A percentile compares a stretch with the other conserved stretches of the same genome.
These are phyloP conservation scores for Crucibulum laeve DNA, from an alignment of 768 basidiomycete species.

Conservation along the genomic window DNA sequence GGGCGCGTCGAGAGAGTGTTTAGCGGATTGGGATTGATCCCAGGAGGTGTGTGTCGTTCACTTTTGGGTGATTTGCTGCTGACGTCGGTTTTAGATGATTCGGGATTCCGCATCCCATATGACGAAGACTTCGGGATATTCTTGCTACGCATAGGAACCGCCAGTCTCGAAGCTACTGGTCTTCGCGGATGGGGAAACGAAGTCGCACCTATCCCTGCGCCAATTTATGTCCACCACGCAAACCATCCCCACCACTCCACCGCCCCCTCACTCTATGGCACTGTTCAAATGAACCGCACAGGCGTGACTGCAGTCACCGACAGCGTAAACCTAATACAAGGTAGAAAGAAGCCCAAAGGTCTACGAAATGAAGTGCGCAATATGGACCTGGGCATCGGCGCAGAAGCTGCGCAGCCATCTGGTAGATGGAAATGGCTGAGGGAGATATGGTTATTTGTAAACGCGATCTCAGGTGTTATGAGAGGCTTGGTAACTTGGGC, in stretches of 20 bases:
- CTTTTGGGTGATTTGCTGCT: not conserved
- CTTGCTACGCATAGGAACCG: conserved; percentile 67
- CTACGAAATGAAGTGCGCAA: conserved; percentile 23
- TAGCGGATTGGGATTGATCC: conserved; percentile 42
- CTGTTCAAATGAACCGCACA: conserved; percentile 24
- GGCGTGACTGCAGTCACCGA: conserved; percentile 20
- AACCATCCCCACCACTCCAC: not conserved
- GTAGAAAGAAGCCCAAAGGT: conserved; percentile 7
- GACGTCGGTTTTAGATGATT: not conserved
- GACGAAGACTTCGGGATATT: conserved; percentile 76
- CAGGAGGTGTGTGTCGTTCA: not conserved
- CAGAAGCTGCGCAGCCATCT: conserved; percentile 4
- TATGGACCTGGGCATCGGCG: conserved; percentile 19
- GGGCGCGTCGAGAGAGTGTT: conserved; percentile 56
- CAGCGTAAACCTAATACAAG: not conserved
- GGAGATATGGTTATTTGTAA: conserved; percentile 12
- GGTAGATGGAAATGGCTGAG: conserved; percentile 12
- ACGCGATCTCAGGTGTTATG: conserved; percentile 19
- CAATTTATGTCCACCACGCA: conserved; percentile 4
- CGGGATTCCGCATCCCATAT: conserved; percentile 33
- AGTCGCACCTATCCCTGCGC: conserved; percentile 46
- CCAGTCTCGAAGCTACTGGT: conserved; percentile 71
- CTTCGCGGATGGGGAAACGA: conserved; percentile 73
- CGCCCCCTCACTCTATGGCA: too few relatives aligned
- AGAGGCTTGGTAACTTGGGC: conserved; percentile 16